phyloP scores from a whole-genome alignment of 2,329 filamentous ascomycete species.

The Colletotrichum tofieldiae region DNA sequence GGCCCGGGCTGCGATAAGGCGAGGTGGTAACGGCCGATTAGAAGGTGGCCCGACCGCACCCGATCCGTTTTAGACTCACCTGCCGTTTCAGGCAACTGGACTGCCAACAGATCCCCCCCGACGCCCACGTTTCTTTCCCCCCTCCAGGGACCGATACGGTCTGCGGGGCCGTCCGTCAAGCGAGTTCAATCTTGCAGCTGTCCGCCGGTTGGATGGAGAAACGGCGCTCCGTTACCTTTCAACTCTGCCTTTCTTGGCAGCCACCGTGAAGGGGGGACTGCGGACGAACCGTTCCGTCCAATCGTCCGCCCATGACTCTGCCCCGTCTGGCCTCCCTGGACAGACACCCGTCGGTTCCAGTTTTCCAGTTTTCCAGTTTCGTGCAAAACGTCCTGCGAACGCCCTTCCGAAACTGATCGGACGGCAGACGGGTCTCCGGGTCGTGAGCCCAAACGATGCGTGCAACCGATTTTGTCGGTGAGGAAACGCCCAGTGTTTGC shows the following conservation, averaged over 20 bases:
- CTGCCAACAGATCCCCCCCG: not conserved
- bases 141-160: not conserved
- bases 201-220: not conserved
- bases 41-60: not conserved
- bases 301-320: not conserved
- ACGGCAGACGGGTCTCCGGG: slow-evolving; percentile 27
- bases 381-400: not conserved
- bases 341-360: slow-evolving; percentile 1
- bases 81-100: slow-evolving; percentile 12
- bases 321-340: not conserved
- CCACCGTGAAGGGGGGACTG: not conserved
- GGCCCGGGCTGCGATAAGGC: slow-evolving; percentile 12
- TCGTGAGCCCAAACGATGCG: slow-evolving; percentile 3
- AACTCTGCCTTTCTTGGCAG: not conserved
- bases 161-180: not conserved
- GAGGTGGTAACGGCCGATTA: slow-evolving; percentile 15
- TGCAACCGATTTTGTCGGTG: not conserved
- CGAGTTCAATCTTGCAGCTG: not conserved
- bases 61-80: slow-evolving; percentile 15
- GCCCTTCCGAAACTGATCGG: slow-evolving; percentile 17
- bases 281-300: slow-evolving; percentile 27
- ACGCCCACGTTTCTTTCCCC: slow-evolving; percentile 7
- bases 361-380: not conserved
- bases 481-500: slow-evolving; percentile 18
- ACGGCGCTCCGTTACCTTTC: slow-evolving; percentile 4